Percentiles rank a stretch among this genome's conserved stretches.
These are phyloP conservation scores for Erythrobasidium yunnanense DNA, from an alignment of 768 basidiomycete species.

Conservation along the genomic window DNA sequence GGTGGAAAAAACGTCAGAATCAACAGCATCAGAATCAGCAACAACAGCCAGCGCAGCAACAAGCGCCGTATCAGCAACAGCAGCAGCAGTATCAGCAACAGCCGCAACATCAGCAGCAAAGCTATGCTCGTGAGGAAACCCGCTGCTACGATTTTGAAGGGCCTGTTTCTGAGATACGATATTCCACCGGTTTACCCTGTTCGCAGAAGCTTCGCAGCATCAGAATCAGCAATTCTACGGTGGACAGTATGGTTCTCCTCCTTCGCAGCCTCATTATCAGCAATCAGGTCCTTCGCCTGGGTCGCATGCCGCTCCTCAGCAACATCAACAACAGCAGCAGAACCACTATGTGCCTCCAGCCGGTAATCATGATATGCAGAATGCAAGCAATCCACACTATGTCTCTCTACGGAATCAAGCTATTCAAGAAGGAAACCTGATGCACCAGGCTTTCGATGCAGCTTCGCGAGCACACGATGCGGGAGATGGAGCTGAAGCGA, in stretches of 20 bases:
- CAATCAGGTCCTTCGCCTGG: conserved; percentile 25
- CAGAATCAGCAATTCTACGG: conserved; percentile 37
- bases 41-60: conserved; percentile 5
- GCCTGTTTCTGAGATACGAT: neutral
- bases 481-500: conserved; percentile 67
- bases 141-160: neutral
- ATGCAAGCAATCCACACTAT: conserved; percentile 48
- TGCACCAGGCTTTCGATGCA: conserved; percentile 57
- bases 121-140: neutral
- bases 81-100: conserved; percentile 20
- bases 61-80: neutral
- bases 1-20: conserved; percentile 3
- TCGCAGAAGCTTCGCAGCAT: conserved; percentile 20
- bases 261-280: conserved; percentile 18
- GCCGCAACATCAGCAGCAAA: neutral
- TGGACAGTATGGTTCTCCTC: conserved; percentile 23
- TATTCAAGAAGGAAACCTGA: conserved; percentile 64
- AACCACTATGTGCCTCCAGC: neutral
- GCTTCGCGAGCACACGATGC: conserved; percentile 52
- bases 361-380: neutral
- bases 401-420: conserved; percentile 61
- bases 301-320: neutral
- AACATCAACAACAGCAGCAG: neutral
- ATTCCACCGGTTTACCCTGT: too few relatives aligned
- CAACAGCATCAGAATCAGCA: conserved; percentile 5